A percentile compares a stretch with the other conserved stretches of the same genome.
phyloP scores from a whole-genome alignment of 352 stramenopile genomes.

The Bremia lactucae region DNA sequence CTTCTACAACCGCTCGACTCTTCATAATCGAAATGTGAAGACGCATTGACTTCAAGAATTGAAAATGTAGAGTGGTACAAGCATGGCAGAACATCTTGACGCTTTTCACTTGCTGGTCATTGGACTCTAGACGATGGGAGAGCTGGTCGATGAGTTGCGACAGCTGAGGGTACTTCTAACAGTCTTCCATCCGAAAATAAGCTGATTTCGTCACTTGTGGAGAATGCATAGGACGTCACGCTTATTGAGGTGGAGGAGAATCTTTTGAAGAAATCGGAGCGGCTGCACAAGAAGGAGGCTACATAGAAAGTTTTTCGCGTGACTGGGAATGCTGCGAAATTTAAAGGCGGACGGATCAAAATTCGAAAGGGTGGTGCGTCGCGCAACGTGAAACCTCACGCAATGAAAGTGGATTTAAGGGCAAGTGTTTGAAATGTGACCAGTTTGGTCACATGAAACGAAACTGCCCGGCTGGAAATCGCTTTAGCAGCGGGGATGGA shows the following conservation, averaged over 20 bases:
- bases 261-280: neutral
- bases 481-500: neutral
- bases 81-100: neutral
- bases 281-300: neutral
- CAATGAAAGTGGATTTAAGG: neutral
- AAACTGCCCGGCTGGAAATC: neutral
- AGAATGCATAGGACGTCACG: neutral
- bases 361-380: neutral
- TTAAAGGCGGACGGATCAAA: neutral
- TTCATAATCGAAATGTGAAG: conserved; percentile 20
- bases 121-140: neutral
- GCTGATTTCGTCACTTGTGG: neutral
- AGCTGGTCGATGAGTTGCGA: neutral
- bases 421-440: neutral
- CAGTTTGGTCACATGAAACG: neutral
- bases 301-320: neutral
- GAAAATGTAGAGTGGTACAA: neutral
- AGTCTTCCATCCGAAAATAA: neutral
- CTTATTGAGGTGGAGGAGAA: neutral
- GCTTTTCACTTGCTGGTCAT: neutral
- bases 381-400: too few species aligned
- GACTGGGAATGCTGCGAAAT: neutral
- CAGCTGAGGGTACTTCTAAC: neutral
- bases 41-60: conserved; percentile 2
- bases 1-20: conserved; percentile 1